Percentiles rank a stretch among this genome's conserved stretches.
Evolutionary conservation across 805 yeast genomes (phyloP).

Genomic region (Ogataea salicorniae): DNA sequence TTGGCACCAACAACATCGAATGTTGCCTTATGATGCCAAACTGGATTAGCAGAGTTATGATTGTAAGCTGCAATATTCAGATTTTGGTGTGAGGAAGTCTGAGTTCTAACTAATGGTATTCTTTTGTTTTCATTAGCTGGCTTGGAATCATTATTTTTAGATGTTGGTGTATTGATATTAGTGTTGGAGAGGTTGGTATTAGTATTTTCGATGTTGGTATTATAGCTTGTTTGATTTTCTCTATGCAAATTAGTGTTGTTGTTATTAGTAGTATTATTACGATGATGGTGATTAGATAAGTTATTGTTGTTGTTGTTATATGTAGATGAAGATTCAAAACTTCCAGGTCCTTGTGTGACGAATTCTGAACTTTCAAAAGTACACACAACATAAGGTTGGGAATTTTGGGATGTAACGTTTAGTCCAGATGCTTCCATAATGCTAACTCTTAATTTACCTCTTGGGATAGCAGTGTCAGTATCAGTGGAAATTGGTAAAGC

Average conservation of each 20-base stretch:
- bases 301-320: too few relatives aligned
- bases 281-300: neutral
- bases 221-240: conserved; percentile 1
- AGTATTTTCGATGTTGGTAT: neutral
- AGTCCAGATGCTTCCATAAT: conserved; percentile 77
- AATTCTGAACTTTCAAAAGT: conserved; percentile 89
- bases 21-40: conserved; percentile 88
- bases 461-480: conserved; percentile 41
- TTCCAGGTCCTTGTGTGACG: conserved; percentile 75
- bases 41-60: conserved; percentile 52
- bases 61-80: conserved; percentile 18
- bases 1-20: conserved; percentile 86
- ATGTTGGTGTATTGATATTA: conserved; percentile 1
- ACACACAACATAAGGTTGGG: conserved; percentile 86
- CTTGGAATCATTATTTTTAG: conserved; percentile 10
- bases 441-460: conserved; percentile 78
- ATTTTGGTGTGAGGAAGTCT: conserved; percentile 24
- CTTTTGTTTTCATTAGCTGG: conserved; percentile 21
- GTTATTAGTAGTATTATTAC: neutral
- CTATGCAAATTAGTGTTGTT: neutral
- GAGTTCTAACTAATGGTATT: conserved; percentile 26
- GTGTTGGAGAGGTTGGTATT: neutral
- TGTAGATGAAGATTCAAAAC: conserved; percentile 22
- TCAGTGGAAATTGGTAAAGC: conserved; percentile 18
- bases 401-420: conserved; percentile 43